Base-by-base conservation (phyloP, 208 protist genomes). In the Leishmania lainsoni region DNA sequence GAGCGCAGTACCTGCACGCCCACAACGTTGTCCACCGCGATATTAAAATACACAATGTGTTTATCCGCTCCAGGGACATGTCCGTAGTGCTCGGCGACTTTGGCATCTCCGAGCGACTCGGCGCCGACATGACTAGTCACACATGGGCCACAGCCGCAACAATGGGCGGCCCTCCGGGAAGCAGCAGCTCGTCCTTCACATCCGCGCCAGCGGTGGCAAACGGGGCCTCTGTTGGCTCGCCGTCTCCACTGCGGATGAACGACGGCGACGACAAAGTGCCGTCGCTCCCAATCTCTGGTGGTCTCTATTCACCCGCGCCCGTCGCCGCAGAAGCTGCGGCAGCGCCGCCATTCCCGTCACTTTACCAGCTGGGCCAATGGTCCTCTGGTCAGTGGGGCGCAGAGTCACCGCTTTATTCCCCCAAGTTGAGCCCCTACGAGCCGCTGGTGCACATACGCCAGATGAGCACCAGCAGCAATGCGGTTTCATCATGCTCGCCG, bases 41-140 rank as follows among this genome's bases (percentile, higher is more conserved):
- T 70, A 83, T 98, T 77, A 98, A 98, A 66, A 92, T 88, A 5
- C 94, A 97, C 66, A 98, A 98, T 78, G 86, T 98, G 45, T 98
- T 98, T 76, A 42, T 98, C 16, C 87, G 95, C 26, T 58, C 83
- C 39, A 22, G 68, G 35, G 90, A 85, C 29, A 65, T 81, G 16
- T 81, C 86, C 54, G 88, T 98, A 52, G 94, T 92, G 20, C 85
- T 98, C 59, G 95, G 94, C 29, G 96, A 97, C 80, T 96, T 98
- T 81, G 96, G 96, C 51, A 93, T 97, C 54, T 89, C 95, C 42
- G 90, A 97, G 81, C 89, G 95, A 20, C 88, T 97, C 48, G 87
- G 95, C 70, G 70, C 86, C 61, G 86, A 90, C 52, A 63, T 84
- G 48, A 91, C 92, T 61, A 79, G 48, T 65, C 79, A 54, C n/a